A percentile compares a stretch with the other conserved stretches of the same genome.
These are phyloP conservation scores for Bruguiera sexangula DNA, from an alignment of 345 rosid species.

Conservation along the genomic window DNA sequence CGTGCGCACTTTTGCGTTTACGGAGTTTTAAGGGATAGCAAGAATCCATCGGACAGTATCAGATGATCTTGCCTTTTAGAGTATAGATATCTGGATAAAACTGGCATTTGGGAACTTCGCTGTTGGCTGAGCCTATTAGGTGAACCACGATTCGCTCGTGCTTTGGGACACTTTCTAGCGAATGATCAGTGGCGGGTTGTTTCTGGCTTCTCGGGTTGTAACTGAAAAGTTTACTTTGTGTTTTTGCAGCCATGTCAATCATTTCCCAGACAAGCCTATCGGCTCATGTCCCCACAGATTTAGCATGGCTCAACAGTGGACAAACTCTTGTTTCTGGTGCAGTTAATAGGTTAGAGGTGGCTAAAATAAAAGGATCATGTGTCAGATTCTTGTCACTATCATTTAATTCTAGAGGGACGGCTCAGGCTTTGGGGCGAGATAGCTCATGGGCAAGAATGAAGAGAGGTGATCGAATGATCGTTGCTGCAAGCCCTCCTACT, in stretches of 20 bases:
- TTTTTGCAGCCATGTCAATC: conserved; percentile 56
- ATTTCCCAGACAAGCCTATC: conserved; percentile 50
- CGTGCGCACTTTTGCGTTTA: too few relatives aligned
- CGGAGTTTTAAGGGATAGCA: too few relatives aligned
- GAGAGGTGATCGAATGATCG: conserved; percentile 50
- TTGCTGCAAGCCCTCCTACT: conserved; percentile 91
- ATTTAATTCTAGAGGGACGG: conserved; percentile 25
- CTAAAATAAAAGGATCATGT: conserved; percentile 35
- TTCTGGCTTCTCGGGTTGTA: neutral
- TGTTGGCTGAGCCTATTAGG: too few relatives aligned
- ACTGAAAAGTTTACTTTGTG: neutral
- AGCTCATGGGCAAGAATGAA: conserved; percentile 25
- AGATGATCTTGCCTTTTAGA: too few relatives aligned
- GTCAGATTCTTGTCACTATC: conserved; percentile 36
- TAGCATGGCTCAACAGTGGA: conserved; percentile 28
- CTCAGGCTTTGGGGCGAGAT: conserved; percentile 23
- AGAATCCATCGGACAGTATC: too few relatives aligned
- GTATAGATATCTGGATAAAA: too few relatives aligned
- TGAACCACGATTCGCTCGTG: too few relatives aligned
- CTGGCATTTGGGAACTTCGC: too few relatives aligned
- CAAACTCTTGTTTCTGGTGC: conserved; percentile 25
- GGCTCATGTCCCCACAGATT: conserved; percentile 34
- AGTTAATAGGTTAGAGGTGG: conserved; percentile 29
- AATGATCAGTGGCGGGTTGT: too few relatives aligned
- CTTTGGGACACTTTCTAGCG: too few relatives aligned